Evolutionary conservation across 129 eudicot genomes (phyloP), one percentile per base, ranked within the genome.

Genomic region (Saposhnikovia divaricata): DNA sequence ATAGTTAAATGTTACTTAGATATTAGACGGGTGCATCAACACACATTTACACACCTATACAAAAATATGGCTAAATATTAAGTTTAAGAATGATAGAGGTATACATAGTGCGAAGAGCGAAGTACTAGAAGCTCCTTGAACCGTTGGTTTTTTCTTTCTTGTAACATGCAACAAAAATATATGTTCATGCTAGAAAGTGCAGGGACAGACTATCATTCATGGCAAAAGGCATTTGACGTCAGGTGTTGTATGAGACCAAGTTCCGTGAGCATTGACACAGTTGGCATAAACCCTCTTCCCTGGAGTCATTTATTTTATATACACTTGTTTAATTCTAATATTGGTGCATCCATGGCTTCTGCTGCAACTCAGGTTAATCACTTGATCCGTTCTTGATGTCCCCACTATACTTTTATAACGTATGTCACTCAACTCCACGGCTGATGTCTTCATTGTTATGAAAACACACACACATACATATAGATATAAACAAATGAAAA

Each of bases 301-400:
- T 11, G 86, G 93, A 59, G 77, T 78, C 0, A 85, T 27, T 31
- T 94, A 81, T 82, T 46, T 75, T 70, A 91, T 87, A 71, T 88
- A 83, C 63, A 89, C 91, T 15, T 82, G 81, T 61, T 87, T 88
- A 28, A 91, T 44, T 50, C 45, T 78, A 68, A 91, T 81, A 74
- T 89, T 86, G 7, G 82, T 80, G 88, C 97, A 91, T 15, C 87
- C 90, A 70, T 81, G 70, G 27, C 42, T 91, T 73, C 83, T 66
- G 87, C 92, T 91, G 87, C 97, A 91, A 55, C 86, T 86, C 77
- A 91, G 80, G 59, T 82, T 88, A 77, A 91, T 91, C 61, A 89
- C 97, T 39, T 85, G 77, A 31, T 89, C 89, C 77, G 85, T 86
- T 9, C 10, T 53, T 21, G 96, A 89, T 75, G 96, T 91, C 81